These are phyloP conservation scores for Solanum gracilifrons DNA, from an alignment of 257 asterid genomes.

Conservation along the genomic window DNA sequence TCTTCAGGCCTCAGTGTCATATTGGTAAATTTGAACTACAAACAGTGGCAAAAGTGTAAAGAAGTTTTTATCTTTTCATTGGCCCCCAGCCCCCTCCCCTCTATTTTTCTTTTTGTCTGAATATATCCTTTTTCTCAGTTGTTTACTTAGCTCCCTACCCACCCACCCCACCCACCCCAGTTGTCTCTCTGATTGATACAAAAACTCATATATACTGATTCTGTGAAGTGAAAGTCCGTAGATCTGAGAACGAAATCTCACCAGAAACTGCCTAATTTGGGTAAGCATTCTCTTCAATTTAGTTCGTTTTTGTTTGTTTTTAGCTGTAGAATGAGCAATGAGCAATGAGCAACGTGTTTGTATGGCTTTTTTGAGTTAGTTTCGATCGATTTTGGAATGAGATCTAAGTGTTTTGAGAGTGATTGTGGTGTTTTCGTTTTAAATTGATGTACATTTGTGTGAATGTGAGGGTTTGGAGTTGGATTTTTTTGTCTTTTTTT, in stretches of 20 bases:
- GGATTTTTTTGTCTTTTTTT: not conserved
- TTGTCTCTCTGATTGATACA: not conserved
- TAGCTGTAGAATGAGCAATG: not conserved
- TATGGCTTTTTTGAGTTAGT: not conserved
- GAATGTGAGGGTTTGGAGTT: not conserved
- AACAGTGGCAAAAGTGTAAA: not conserved
- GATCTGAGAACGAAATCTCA: not conserved
- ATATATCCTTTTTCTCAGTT: not conserved
- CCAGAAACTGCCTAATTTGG: conserved; percentile 7
- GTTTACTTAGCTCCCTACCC: not conserved
- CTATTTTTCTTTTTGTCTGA: not conserved
- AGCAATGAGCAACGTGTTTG: not conserved
- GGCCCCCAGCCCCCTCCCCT: not conserved
- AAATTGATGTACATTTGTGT: conserved; percentile 6
- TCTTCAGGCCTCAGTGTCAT: not conserved
- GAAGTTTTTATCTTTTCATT: not conserved
- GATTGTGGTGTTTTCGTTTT: conserved; percentile 1
- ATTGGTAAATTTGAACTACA: not conserved
- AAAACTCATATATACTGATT: not conserved
- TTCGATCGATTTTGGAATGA: not conserved
- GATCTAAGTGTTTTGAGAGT: conserved; percentile 11
- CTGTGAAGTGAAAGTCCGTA: not conserved
- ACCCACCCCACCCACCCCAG: not conserved
- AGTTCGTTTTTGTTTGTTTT: not conserved
- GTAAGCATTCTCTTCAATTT: conserved; percentile 27